Conservation (phyloP, 2,329 filamentous ascomycete genomes). For the Cladosporium sp. region DNA sequence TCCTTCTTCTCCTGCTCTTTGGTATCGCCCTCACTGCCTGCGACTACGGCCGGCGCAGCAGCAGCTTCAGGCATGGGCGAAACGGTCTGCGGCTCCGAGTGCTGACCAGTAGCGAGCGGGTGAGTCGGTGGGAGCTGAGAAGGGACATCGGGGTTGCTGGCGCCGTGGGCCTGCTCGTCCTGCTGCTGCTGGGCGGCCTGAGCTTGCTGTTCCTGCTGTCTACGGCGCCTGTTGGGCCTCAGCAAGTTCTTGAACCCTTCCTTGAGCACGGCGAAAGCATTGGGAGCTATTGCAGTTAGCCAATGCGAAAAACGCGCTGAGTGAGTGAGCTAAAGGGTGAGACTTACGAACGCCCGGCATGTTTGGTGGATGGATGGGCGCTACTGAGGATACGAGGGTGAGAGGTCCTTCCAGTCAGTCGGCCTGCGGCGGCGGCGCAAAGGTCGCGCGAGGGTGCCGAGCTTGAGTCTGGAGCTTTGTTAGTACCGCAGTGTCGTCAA, state of each 20-base stretch:
- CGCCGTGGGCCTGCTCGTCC: not conserved
- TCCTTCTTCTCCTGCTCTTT: not conserved
- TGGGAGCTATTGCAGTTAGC: slow-evolving; percentile 25
- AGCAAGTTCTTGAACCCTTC: slow-evolving; percentile 33
- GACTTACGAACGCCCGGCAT: slow-evolving; percentile 26
- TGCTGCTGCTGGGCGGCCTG: slow-evolving; percentile 19
- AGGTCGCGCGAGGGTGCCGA: slow-evolving; percentile 1
- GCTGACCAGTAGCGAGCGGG: slow-evolving; percentile 18
- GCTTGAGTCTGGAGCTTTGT: not conserved
- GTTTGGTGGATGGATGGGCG: not conserved
- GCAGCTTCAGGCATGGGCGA: not conserved
- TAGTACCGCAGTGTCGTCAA: not conserved
- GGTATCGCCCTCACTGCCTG: not conserved
- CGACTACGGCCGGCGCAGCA: not conserved
- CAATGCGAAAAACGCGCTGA: not conserved
- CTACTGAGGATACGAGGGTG: not conserved
- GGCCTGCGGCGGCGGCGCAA: not conserved
- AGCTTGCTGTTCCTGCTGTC: slow-evolving; percentile 4
- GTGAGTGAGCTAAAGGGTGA: not conserved
- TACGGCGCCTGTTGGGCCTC: slow-evolving; percentile 25
- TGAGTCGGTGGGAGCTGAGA: slow-evolving; percentile 19
- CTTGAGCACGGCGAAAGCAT: slow-evolving; percentile 29
- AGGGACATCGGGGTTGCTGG: slow-evolving; percentile 2
- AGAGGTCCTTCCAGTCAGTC: not conserved
- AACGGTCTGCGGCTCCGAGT: slow-evolving; percentile 15